Base-by-base conservation (phyloP, 2,329 filamentous ascomycete species). In the Fusarium sarcochroum region DNA sequence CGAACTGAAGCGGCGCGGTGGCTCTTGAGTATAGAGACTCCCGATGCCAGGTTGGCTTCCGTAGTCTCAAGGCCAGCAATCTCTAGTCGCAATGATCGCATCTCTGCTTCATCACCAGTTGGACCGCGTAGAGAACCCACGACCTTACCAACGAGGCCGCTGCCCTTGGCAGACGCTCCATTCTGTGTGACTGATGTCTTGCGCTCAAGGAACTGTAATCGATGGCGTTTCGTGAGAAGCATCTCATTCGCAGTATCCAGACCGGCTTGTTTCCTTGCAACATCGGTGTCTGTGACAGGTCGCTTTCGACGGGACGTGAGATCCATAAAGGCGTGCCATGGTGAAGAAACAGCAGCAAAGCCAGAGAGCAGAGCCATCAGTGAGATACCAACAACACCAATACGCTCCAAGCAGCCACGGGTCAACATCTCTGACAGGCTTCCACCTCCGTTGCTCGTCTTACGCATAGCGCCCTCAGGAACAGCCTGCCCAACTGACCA, bases 291-390 rank as follows among this genome's bases (percentile, higher is more conserved):
- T 0, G 90, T 90, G 18, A 94, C 87, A 5, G 87, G 87, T 30
- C 86, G 84, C 50, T 81, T 82, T 47, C 77, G 77, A 32, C 80
- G 78, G 11, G 80, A 76, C 45, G 87, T 82, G 38, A 86, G 87
- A 30, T 89, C 88, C 23, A 89, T 87, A 79, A 97, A 93, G 1
- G 89, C 93, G 75, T 97, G 91, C 93, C 93, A 97, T 2, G 94
- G 89, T 2, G 92, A 91, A 23, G 92, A 94, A 34, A 97, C 91
- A n/a, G 93, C 93, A 7, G 93, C 93, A 73, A 97, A 97, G 0
- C 93, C 93, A 8, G 93, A 93, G n/a, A 97, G 83, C 15, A 94
- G 85, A 17, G 93, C 93, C 93, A 97, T 97, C 53, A 96, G 81
- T 47, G 91, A 90, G 57, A 96, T 93, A 5, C 93, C 93, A 66